Evolutionary conservation across 208 protist species (phyloP).

Genomic region (Vickermania ingenoplastis): DNA sequence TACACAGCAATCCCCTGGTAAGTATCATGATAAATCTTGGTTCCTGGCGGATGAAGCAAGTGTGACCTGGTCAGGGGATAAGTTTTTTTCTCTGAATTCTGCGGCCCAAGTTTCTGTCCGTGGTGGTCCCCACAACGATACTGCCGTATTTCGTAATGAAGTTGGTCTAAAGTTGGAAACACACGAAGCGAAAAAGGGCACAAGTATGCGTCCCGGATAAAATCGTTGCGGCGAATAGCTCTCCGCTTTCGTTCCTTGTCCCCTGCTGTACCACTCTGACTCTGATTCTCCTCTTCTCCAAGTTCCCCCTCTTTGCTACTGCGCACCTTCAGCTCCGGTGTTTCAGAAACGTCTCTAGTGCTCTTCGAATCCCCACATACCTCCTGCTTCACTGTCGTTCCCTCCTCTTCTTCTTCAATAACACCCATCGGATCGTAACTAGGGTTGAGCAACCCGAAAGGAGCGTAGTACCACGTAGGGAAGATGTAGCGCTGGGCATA

Average conservation of each 20-base stretch:
- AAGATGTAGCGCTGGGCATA: slow-evolving; percentile 68
- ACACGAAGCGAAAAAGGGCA: slow-evolving; percentile 83
- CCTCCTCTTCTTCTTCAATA: background rate
- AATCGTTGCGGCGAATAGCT: slow-evolving; percentile 28
- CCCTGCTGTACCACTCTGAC: no score
- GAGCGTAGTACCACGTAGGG: slow-evolving; percentile 79
- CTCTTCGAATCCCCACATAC: background rate
- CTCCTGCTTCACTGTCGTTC: background rate
- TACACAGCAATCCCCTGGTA: slow-evolving; percentile 64
- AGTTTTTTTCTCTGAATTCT: no score
- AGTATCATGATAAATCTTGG: slow-evolving; percentile 75
- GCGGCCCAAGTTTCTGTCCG: background rate
- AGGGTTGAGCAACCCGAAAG: slow-evolving; percentile 62
- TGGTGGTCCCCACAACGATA: slow-evolving; percentile 23
- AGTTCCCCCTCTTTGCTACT: background rate
- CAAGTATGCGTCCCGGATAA: slow-evolving; percentile 67
- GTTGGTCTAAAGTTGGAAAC: slow-evolving; percentile 52
- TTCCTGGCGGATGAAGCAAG: slow-evolving; percentile 51
- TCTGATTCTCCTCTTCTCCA: no score
- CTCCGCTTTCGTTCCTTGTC: no score
- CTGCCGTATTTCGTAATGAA: slow-evolving; percentile 54
- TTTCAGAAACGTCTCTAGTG: no score
- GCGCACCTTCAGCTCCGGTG: no score
- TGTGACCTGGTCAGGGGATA: no score
- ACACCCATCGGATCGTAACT: slow-evolving; percentile 55